A percentile compares a stretch with the other conserved stretches of the same genome.
Conservation (phyloP, 225 moss, liverwort and hornwort genomes). For the Antitrichia curtipendula region DNA sequence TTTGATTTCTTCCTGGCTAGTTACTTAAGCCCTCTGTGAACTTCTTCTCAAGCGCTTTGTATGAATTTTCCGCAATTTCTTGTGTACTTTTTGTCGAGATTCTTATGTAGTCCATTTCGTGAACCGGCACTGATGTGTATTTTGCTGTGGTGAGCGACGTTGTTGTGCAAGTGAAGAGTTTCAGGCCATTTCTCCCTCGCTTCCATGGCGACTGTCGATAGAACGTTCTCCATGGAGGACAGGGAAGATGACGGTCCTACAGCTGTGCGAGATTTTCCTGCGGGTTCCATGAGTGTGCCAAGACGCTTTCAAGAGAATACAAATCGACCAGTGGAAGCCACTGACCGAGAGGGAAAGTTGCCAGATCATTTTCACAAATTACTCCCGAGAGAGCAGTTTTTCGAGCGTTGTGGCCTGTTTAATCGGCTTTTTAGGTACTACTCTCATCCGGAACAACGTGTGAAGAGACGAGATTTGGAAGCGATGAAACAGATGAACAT, state of each 20-base stretch:
- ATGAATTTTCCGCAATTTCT: neutral
- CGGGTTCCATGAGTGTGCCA: too few species aligned
- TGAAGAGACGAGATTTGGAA: neutral
- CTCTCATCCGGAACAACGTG: too few species aligned
- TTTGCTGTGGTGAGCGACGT: neutral
- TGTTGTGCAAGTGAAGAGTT: neutral
- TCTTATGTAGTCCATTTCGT: neutral
- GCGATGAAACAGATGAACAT: constrained; percentile 1
- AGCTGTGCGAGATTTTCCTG: neutral
- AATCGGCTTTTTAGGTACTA: neutral
- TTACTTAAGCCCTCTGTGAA: neutral
- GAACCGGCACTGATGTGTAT: neutral
- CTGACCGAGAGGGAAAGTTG: neutral
- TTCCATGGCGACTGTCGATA: neutral
- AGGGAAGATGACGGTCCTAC: neutral
- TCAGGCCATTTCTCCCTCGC: neutral
- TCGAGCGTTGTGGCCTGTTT: neutral
- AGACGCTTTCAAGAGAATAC: neutral
- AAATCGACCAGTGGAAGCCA: neutral
- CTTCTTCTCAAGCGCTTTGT: neutral
- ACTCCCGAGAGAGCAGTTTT: neutral
- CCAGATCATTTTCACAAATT: neutral
- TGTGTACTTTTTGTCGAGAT: neutral
- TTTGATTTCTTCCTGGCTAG: neutral
- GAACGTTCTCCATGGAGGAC: neutral